Evolutionary conservation across 148 eudicot genomes (phyloP).

Genomic region (Cornus controversa): DNA sequence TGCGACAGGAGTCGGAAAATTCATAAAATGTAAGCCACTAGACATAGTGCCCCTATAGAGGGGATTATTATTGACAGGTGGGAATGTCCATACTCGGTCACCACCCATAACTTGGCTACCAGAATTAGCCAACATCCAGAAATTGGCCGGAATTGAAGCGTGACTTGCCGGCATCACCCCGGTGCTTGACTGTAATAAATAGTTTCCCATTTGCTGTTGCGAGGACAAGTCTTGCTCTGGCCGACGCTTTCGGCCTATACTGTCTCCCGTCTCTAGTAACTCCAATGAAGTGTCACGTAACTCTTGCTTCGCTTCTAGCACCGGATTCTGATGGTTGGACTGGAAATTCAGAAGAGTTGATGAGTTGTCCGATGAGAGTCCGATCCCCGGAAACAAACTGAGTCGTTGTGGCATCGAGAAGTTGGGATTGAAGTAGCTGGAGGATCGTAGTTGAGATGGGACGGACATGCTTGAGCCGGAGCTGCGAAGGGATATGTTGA

Average conservation of each 20-base stretch:
- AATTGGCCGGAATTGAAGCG: constrained; percentile 65
- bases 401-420: constrained; percentile 60
- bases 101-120: constrained; percentile 48
- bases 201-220: constrained; percentile 45
- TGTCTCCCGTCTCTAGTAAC: constrained; percentile 45
- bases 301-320: constrained; percentile 55
- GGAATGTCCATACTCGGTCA: constrained; percentile 83
- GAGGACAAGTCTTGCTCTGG: constrained; percentile 33
- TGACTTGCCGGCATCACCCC: constrained; percentile 50
- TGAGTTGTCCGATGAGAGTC: constrained; percentile 30
- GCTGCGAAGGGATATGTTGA: constrained; percentile 82
- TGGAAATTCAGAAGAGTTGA: constrained; percentile 64
- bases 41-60: constrained; percentile 65
- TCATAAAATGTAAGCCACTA: constrained; percentile 89
- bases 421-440: constrained; percentile 67
- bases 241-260: constrained; percentile 28
- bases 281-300: constrained; percentile 42
- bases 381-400: constrained; percentile 56
- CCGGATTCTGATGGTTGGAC: constrained; percentile 30
- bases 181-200: constrained; percentile 46
- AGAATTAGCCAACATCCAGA: constrained; percentile 75
- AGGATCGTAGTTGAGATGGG: constrained; percentile 76
- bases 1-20: constrained; percentile 80
- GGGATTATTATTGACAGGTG: constrained; percentile 44
- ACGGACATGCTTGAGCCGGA: constrained; percentile 84